phyloP scores from a whole-genome alignment of 192 early-diverging fungal species.

The Dimargaris xerosporica region DNA sequence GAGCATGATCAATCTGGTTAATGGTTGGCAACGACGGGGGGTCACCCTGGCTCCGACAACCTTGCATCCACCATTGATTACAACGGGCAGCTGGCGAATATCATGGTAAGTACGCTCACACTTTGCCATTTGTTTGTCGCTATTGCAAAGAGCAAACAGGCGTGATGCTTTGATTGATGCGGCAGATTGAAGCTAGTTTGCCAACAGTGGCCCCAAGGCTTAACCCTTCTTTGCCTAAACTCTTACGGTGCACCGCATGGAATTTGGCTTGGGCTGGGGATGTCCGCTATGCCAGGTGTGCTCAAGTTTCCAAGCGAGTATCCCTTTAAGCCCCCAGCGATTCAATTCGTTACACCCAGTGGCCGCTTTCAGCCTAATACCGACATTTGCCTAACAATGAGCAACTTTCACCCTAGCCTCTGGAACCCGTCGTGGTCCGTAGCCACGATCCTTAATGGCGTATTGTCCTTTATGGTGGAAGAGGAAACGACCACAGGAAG shows the following conservation, averaged over 20 bases:
- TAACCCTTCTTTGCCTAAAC: background rate
- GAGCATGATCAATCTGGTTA: background rate
- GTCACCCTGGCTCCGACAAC: background rate
- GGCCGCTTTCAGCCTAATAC: conserved; percentile 89
- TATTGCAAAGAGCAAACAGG: background rate
- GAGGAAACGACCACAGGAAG: conserved; percentile 93
- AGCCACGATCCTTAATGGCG: conserved; percentile 85
- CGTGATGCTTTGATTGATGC: background rate
- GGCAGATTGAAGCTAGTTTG: background rate
- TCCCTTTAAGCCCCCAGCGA: conserved; percentile 82
- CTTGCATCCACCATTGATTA: background rate
- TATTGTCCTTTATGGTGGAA: conserved; percentile 91
- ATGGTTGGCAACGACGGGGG: background rate
- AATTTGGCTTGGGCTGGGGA: background rate
- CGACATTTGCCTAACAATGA: conserved; percentile 90
- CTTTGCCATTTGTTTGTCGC: background rate
- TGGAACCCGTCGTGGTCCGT: conserved; percentile 99
- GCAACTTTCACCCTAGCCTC: conserved; percentile 79
- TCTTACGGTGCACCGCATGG: background rate
- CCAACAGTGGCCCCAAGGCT: background rate
- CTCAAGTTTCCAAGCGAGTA: conserved; percentile 91
- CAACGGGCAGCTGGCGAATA: conserved; percentile 57
- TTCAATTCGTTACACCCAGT: conserved; percentile 61
- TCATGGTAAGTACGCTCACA: conserved; percentile 48
- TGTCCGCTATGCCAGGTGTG: conserved; percentile 26